These are phyloP conservation scores for Coemansia sp. DNA, from an alignment of 371 early-diverging fungal genomes.

Conservation along the genomic window DNA sequence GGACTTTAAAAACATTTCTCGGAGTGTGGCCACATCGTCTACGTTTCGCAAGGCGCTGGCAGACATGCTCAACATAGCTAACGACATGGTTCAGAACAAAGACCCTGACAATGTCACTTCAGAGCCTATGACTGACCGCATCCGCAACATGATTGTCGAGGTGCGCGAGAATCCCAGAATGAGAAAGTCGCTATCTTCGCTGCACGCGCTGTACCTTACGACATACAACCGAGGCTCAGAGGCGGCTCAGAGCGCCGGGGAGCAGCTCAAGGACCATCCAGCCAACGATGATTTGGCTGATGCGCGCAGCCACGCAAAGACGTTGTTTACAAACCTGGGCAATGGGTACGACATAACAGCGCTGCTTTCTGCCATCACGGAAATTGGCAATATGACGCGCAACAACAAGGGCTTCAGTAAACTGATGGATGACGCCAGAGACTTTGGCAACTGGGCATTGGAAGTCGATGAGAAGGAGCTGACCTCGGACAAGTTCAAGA, in stretches of 20 bases:
- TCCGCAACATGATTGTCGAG: constrained; percentile 36
- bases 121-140: constrained; percentile 26
- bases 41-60: constrained; percentile 34
- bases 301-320: constrained; percentile 20
- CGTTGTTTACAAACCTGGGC: constrained; percentile 31
- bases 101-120: neutral
- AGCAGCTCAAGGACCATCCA: constrained; percentile 26
- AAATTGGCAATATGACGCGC: constrained; percentile 27
- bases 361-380: constrained; percentile 18
- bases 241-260: constrained; percentile 5
- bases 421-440: constrained; percentile 22
- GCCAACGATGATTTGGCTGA: constrained; percentile 30
- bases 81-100: constrained; percentile 25
- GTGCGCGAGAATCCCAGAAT: constrained; percentile 25
- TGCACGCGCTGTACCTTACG: constrained; percentile 24
- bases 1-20: constrained; percentile 30
- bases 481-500: constrained; percentile 34
- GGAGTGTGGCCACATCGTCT: constrained; percentile 30
- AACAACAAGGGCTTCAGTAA: constrained; percentile 26
- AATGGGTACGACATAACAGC: constrained; percentile 33
- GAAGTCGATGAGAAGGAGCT: constrained; percentile 41
- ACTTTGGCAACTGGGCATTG: constrained; percentile 40
- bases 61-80: constrained; percentile 23
- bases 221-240: constrained; percentile 2
- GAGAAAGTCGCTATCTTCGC: constrained; percentile 27